Evolutionary conservation across 192 early-diverging fungal species (phyloP), one percentile per base, ranked within the genome.

Genomic region (Linnemannia schmuckeri): DNA sequence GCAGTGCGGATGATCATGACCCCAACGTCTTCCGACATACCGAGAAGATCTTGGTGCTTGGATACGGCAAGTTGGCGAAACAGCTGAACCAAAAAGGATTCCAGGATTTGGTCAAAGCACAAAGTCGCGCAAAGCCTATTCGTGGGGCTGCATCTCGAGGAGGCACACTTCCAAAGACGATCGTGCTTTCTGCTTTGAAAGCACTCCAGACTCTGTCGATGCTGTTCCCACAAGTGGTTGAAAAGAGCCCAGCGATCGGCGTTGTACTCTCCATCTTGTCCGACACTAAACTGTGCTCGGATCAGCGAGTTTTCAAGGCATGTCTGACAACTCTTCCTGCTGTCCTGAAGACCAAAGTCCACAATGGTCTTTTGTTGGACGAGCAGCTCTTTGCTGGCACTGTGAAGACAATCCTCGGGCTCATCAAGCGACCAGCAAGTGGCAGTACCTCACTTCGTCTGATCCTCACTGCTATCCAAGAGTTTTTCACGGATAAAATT

Each of bases 281-380:
- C 70, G 80, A 87, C 17, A 72, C 74, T 3, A 81, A 87, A 24
- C 63, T 87, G 0, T 78, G 79, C 66, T 80, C 85, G 1, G 85
- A 87, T 77, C 85, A 87, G 30, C 47, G 85, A 22, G 85, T 87
- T 2, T 81, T 87, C 76, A 87, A 87, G 41, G 79, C 85, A 35
- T 87, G 85, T 61, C 61, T 87, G 72, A 77, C 85, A 17, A 81
- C 79, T 35, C 69, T 87, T 7, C 85, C 85, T 1, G 68, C 81
- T 44, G 76, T 81, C 5, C 27, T 87, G 40, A 87, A 87, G 70
- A 81, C 85, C 47, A 87, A 87, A 37, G 76, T 87, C 6, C 85
- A 81, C 52, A 69, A 87, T 66, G 85, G 80, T 1, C 79, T 81
- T 18, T 35, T 87, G 20, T 38, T 87, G 76, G 85, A 87, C 27